phyloP scores from a whole-genome alignment of 495 filamentous ascomycete species.

The Neurospora tetraspora region DNA sequence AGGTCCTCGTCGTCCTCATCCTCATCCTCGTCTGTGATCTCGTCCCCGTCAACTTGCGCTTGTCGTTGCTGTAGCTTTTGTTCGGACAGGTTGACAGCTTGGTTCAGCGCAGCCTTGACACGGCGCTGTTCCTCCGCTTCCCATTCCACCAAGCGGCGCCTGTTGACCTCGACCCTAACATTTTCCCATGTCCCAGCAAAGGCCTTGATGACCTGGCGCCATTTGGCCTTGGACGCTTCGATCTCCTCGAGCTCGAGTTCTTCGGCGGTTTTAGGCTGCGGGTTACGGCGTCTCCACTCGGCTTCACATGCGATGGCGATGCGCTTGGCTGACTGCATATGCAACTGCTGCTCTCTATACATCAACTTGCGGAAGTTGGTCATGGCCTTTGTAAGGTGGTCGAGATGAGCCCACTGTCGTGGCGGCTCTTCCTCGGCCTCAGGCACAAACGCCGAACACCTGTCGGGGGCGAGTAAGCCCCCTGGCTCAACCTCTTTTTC shows the following conservation, averaged over 20 bases:
- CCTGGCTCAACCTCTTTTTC: conserved; percentile 61
- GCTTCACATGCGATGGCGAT: conserved; percentile 50
- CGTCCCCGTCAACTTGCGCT: conserved; percentile 33
- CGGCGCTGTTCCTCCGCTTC: conserved; percentile 74
- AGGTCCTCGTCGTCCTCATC: conserved; percentile 40
- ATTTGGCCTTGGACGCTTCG: conserved; percentile 39
- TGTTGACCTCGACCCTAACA: conserved; percentile 64
- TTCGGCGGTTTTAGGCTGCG: conserved; percentile 61
- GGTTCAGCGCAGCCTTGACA: conserved; percentile 72
- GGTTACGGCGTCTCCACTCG: conserved; percentile 55
- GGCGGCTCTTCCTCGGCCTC: conserved; percentile 67
- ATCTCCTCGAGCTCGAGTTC: conserved; percentile 52
- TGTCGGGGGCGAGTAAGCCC: conserved; percentile 59
- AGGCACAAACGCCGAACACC: conserved; percentile 65
- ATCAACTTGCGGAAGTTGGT: conserved; percentile 70
- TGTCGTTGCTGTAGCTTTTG: conserved; percentile 45
- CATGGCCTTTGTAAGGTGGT: conserved; percentile 76
- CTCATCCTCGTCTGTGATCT: conserved; percentile 29
- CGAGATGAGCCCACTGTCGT: conserved; percentile 71
- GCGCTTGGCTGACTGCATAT: conserved; percentile 55
- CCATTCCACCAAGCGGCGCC: conserved; percentile 61
- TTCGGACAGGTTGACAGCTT: conserved; percentile 65
- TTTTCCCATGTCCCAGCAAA: conserved; percentile 71
- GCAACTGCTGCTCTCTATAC: conserved; percentile 63
- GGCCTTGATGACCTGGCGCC: conserved; percentile 60